Conservation (phyloP, 2,329 filamentous ascomycete species). For the Blumeriella jaapii region DNA sequence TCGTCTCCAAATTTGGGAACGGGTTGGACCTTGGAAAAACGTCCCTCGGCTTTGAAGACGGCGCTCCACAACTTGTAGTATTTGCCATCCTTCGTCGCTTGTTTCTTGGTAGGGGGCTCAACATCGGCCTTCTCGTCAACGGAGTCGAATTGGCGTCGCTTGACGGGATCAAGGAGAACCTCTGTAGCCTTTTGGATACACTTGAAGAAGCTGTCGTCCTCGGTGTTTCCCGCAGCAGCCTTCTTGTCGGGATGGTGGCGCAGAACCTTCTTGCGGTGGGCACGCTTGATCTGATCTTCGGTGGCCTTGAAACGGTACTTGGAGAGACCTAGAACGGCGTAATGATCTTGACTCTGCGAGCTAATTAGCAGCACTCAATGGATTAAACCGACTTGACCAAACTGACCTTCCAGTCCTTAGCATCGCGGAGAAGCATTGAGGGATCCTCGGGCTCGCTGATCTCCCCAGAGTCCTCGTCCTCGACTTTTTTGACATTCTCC, state of each 20-base stretch:
- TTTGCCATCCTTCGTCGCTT: conserved; percentile 70
- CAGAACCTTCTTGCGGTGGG: conserved; percentile 98
- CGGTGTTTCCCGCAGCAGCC: conserved; percentile 73
- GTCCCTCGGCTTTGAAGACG: conserved; percentile 82
- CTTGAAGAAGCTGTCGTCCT: conserved; percentile 99
- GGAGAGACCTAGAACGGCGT: conserved; percentile 85
- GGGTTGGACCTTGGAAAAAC: conserved; percentile 85
- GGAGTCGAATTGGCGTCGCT: conserved; percentile 90
- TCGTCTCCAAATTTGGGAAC: conserved; percentile 80
- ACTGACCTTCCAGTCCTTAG: conserved; percentile 97
- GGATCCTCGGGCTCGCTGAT: conserved; percentile 91
- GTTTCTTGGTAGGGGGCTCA: conserved; percentile 86
- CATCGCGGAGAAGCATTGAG: conserved; percentile 81
- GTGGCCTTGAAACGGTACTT: conserved; percentile 89
- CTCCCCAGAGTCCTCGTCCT: conserved; percentile 80
- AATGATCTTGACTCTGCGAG: conserved; percentile 80
- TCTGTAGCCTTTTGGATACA: conserved; percentile 98
- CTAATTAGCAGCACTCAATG: conserved; percentile 11
- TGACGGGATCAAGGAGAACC: conserved; percentile 80
- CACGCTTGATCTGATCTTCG: conserved; percentile 97
- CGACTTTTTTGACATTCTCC: conserved; percentile 88
- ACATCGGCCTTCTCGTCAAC: conserved; percentile 91
- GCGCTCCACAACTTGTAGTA: conserved; percentile 92
- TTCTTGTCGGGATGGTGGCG: conserved; percentile 99
- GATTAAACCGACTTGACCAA: no score